Conservation (phyloP, 2,329 filamentous ascomycete species). For the Magnaporthiopsis rhizophila region DNA sequence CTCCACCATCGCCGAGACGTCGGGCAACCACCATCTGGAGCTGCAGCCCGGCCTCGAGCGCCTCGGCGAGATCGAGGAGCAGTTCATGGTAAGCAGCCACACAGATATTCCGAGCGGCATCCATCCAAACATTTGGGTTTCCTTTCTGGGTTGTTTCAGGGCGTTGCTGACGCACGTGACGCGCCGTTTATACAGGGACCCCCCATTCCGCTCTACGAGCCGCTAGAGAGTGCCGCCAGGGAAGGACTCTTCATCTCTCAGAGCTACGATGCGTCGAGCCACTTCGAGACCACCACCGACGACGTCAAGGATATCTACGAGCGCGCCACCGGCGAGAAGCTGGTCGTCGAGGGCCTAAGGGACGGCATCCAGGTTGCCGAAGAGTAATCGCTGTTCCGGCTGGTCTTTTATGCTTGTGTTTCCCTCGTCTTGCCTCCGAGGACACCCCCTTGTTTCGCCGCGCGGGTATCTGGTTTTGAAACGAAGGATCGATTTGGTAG, state of each 20-base stretch:
- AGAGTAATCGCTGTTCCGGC: constrained; percentile 25
- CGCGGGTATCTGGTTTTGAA: background rate
- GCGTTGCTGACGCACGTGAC: background rate
- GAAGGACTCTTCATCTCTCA: constrained; percentile 97
- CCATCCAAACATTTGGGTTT: background rate
- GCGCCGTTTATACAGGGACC: constrained; percentile 42
- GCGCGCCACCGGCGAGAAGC: constrained; percentile 73
- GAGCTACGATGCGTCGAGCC: constrained; percentile 95
- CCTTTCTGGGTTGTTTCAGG: background rate
- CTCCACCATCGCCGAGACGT: constrained; percentile 88
- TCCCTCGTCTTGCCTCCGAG: background rate
- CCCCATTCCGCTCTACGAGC: constrained; percentile 91
- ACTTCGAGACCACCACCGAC: constrained; percentile 89
- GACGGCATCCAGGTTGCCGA: constrained; percentile 69
- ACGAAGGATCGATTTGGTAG: background rate
- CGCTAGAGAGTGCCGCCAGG: constrained; percentile 68
- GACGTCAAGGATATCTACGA: constrained; percentile 92
- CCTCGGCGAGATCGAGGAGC: constrained; percentile 89
- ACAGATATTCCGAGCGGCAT: too few species aligned
- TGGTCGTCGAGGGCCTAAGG: constrained; percentile 80
- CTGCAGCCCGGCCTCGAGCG: constrained; percentile 87
- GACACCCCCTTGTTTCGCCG: background rate
- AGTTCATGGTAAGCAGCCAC: constrained; percentile 64
- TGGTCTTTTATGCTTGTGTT: background rate
- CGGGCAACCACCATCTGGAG: constrained; percentile 92